Evolutionary conservation across 208 protist species (phyloP), one percentile per base, ranked within the genome.

Genomic region (Trypanosoma melophagium): DNA sequence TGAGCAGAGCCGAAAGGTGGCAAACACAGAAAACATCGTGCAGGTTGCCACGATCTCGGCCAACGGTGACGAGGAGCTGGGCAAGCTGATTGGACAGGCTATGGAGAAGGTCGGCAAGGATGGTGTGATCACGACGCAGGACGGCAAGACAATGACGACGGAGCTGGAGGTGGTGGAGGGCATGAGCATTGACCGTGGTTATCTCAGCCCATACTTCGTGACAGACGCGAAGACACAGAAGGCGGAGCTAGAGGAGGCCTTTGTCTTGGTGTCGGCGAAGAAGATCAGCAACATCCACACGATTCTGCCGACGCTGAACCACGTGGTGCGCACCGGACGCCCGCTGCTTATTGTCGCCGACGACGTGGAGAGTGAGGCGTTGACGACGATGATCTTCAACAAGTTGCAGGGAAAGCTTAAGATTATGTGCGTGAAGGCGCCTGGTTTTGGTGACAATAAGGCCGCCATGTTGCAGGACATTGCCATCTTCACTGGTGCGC

Each of bases 31-130:
- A 52, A 97, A 99, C 77, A 99, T 99, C 64, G 90, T 81, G 31
- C 97, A 99, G 80, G 98, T 99, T 41, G 99, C 99, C 17, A 99
- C 99, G 72, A 99, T 99, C 60, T 99, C 98, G 5, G 98, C 99
- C 12, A 99, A 99, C 87, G 98, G 98, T 71, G 99, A 99, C 71
- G 76, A 75, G 12, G 97, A 97, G 53, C 99, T 99, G 71, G 99
- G 99, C 54, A 81, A 92, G 55, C 86, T 99, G n/a, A 99, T 99
- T 68, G 97, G 98, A 19, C 85, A 96, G 28, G 99, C 99, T 8
- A 99, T 99, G 98, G 96, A 99, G 82, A 95, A 97, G 71, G 98
- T 99, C 17, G 98, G 98, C 65, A 99, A 99, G 78, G 97, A 99
- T 73, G 99, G 99, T 69, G 98, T 99, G 25, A 99, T 99, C 85